Evolutionary conservation across 805 yeast species (phyloP), one percentile per base, ranked within the genome.

Genomic region (Wickerhamiella alocasiicola): DNA sequence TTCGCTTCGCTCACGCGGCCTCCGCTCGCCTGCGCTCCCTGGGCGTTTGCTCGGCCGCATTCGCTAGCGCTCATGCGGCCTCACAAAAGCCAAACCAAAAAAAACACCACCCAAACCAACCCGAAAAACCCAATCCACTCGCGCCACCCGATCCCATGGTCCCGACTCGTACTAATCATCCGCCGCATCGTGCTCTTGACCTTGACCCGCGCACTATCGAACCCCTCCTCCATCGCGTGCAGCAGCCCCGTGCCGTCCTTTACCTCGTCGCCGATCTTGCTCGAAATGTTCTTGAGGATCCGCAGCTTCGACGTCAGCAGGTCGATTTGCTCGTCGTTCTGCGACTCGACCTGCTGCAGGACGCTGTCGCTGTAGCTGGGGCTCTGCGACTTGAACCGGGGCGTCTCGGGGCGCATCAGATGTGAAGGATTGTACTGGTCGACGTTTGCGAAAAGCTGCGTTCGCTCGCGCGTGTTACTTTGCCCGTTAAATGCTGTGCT

Each of bases 231-330:
- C 46, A 73, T 51, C 17, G 59, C 56, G 26, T 57, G 59, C 31
- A 73, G 51, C n/a, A 72, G 58, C 39, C 66, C 58, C 47, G 66
- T 67, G 23, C 76, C 68, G 23, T 68, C 68, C 27, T 70, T 66
- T 30, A 78, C 79, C 53, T 78, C 81, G 44, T 70, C 75, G 12
- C 82, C 82, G 70, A 78, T 78, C 48, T 61, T 67, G 34, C 67
- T 36, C 2, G 79, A 67, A 18, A 77, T 57, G 35, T 68, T 68
- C 53, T 77, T 78, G 41, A 79, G 59, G 21, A 72, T 63, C 36
- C 64, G 59, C 16, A 79, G 66, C 47, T 72, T 74, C 29, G 69
- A 66, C 25, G 70, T 63, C 69, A 79, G 70, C 2, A 67, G 60
- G 17, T 66, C 64, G 48, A 74, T 55, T 39, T 76, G 73, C 43